These are phyloP conservation scores for Metarhizium robertsii DNA, from an alignment of 2,329 filamentous ascomycete genomes.

Conservation along the genomic window DNA sequence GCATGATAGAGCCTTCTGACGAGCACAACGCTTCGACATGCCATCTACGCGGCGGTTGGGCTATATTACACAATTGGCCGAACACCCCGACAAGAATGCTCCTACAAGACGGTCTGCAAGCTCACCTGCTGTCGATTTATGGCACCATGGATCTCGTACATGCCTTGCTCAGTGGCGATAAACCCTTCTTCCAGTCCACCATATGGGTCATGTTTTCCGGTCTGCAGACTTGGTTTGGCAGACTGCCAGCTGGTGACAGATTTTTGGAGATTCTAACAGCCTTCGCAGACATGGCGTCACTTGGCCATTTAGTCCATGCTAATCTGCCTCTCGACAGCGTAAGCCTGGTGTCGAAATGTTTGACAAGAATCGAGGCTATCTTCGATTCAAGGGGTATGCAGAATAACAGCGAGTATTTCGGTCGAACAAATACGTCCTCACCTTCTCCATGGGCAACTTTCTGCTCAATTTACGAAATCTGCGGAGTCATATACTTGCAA, in stretches of 20 bases:
- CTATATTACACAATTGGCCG: not conserved
- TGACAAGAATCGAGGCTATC: no score
- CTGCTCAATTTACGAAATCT: not conserved
- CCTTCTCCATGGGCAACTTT: not conserved
- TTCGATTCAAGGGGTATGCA: no score
- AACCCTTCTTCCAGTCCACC: not conserved
- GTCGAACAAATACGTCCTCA: not conserved
- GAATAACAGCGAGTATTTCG: not conserved
- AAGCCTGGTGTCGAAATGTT: no score
- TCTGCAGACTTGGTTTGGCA: not conserved
- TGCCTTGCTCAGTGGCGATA: not conserved
- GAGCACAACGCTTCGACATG: not conserved
- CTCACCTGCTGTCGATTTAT: not conserved
- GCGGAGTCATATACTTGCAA: not conserved
- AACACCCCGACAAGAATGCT: not conserved
- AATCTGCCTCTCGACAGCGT: no score
- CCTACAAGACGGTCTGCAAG: not conserved
- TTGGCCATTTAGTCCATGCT: not conserved
- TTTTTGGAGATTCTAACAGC: not conserved
- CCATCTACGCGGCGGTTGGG: not conserved
- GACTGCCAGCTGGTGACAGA: not conserved
- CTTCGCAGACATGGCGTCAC: not conserved
- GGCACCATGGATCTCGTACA: not conserved
- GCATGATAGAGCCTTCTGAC: not conserved
- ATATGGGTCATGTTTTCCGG: not conserved